Base-by-base conservation (phyloP, 768 basidiomycete genomes). In the Tylopilus intermedius region DNA sequence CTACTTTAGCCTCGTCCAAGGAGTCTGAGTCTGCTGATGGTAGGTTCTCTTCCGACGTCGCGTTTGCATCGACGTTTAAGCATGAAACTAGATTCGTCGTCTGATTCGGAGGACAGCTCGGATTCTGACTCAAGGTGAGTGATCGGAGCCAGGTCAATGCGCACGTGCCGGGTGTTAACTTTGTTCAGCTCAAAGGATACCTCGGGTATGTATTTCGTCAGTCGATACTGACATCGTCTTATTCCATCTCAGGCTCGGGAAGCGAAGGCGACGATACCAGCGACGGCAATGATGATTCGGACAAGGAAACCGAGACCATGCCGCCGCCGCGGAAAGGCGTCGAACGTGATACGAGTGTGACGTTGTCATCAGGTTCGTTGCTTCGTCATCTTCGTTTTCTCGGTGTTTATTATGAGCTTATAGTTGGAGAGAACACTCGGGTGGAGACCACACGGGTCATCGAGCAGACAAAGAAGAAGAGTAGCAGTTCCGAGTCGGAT, bases 281-380 rank as follows among this genome's bases (percentile, higher is more conserved):
- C 32, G 58, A 57, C 15, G 48, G 47, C 33, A 38, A 43, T 7
- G 51, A 52, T 5, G 46, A 55, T 2, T 55, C 45, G 30, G 42
- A 53, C n/a, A 29, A 51, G 24, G 49, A 6, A 13, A 22, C 32
- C 11, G 27, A n/a, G 26, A 29, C 27, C 47, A 53, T 54, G 39
- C 38, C 49, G 44, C 21, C 15, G 21, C 55, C 54, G 10, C 30
- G 9, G 21, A 62, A 58, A 41, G 24, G 37, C 14, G 43, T 18
- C 4, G 63, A 65, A 21, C 69, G 72, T 45, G 74, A 72, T 45
- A 72, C 74, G 3, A 77, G 75, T 56, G 65, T 47, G 24, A 78
- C 75, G 8, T 58, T 76, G 44, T 70, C 72, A 22, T 74, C 73
- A 54, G 63, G 67, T 67, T 50, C 15, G 59, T 6, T 45, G n/a